These are phyloP conservation scores for Boletellus ananiceps DNA, from an alignment of 768 basidiomycete genomes.

Conservation along the genomic window DNA sequence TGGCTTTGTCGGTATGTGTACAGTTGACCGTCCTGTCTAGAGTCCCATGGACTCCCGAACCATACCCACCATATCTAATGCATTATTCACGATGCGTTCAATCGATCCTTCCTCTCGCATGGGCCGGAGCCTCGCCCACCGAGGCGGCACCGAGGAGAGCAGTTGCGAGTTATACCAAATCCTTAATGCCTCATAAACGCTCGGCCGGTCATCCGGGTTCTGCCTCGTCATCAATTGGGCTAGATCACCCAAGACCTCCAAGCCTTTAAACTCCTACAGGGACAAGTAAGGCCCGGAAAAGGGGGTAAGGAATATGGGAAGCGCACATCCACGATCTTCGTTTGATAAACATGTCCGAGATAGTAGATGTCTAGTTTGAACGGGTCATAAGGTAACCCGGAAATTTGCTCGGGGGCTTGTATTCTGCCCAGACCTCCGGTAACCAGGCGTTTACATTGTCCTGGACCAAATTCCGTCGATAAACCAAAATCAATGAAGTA, in stretches of 20 bases:
- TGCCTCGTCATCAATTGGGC: constrained; percentile 3
- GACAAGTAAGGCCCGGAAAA: not conserved
- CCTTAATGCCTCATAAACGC: not conserved
- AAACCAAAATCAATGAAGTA: constrained; percentile 36
- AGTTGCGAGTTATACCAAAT: constrained; percentile 8
- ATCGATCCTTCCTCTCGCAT: constrained; percentile 9
- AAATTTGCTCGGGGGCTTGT: constrained; percentile 21
- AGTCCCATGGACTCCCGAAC: not conserved
- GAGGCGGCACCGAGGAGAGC: not conserved
- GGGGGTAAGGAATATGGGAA: too few relatives aligned
- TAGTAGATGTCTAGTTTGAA: constrained; percentile 30
- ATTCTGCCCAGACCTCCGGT: constrained; percentile 8
- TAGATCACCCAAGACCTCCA: not conserved
- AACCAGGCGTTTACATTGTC: not conserved
- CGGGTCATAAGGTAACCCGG: constrained; percentile 21
- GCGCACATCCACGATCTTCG: constrained; percentile 13
- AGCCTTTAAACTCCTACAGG: constrained; percentile 7
- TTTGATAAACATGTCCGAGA: constrained; percentile 12
- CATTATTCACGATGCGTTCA: constrained; percentile 11
- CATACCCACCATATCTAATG: constrained; percentile 9
- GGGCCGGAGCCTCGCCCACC: constrained; percentile 8
- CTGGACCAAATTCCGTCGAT: constrained; percentile 24
- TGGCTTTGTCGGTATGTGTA: too few relatives aligned
- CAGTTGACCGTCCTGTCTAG: too few relatives aligned
- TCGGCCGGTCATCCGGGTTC: constrained; percentile 5